Conservation (phyloP, 495 filamentous ascomycete genomes). For the Peziza echinospora region DNA sequence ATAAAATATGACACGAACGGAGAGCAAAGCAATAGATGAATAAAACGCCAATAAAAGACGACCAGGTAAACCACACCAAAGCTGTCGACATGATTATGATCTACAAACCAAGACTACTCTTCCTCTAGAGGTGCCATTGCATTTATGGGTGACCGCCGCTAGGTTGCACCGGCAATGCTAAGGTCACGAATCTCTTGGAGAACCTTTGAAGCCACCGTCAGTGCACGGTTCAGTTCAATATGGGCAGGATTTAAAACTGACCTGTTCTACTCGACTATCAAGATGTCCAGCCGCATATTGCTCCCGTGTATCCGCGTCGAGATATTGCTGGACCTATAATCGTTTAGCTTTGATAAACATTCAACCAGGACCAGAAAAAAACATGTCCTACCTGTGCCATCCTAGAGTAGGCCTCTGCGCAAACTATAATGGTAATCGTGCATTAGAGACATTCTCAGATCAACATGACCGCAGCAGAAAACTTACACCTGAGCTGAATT, state of each 20-base stretch:
- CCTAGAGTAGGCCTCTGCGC: slow-evolving; percentile 82
- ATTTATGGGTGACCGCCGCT: no score
- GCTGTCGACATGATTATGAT: no score
- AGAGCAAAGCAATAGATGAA: no score
- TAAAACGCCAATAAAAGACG: no score
- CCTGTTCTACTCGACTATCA: slow-evolving; percentile 75
- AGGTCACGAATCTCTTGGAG: slow-evolving; percentile 90
- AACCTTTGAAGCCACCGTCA: slow-evolving; percentile 23
- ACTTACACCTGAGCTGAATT: slow-evolving; percentile 63
- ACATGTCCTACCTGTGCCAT: slow-evolving; percentile 50
- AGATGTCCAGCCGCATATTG: slow-evolving; percentile 88
- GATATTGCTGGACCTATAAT: slow-evolving; percentile 69
- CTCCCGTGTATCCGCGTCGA: slow-evolving; percentile 88
- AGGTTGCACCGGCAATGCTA: slow-evolving; percentile 52
- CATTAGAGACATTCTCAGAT: not conserved
- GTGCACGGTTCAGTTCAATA: not conserved
- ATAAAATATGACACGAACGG: no score
- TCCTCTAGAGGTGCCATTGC: no score
- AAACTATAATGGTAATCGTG: slow-evolving; percentile 37
- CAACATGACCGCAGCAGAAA: not conserved
- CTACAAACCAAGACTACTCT: no score
- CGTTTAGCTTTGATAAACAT: no score
- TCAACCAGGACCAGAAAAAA: no score
- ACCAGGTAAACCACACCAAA: no score
- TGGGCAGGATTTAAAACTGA: not conserved